Evolutionary conservation across 306 rosid genomes (phyloP).

Genomic region (Vachellia pachyceras): DNA sequence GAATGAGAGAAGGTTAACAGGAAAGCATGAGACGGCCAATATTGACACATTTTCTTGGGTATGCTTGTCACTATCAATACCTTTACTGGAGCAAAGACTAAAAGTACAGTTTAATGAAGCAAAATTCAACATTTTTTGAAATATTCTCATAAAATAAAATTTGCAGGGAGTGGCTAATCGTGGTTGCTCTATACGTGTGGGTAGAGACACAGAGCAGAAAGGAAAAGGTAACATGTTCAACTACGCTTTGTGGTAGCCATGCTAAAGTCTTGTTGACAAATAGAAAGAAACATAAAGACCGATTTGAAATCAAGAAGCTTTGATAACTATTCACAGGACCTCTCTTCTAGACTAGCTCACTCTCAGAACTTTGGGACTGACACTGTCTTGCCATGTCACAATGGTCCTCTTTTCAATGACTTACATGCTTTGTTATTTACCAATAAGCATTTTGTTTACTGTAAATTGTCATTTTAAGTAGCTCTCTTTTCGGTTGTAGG

Average conservation of each 20-base stretch:
- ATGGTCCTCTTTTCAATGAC: not conserved
- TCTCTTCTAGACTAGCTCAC: not conserved
- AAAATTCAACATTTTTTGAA: not conserved
- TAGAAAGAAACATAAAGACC: not conserved
- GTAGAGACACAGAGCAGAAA: slow-evolving; percentile 85
- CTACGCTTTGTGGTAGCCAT: not conserved
- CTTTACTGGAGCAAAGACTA: slow-evolving; percentile 25
- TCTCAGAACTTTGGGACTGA: not conserved
- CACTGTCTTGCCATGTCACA: not conserved
- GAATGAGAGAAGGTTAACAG: too few relatives aligned
- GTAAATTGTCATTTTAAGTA: not conserved
- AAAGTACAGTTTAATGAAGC: not conserved
- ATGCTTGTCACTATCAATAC: slow-evolving; percentile 36
- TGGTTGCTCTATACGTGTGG: slow-evolving; percentile 98
- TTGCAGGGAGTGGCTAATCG: slow-evolving; percentile 98
- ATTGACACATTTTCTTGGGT: slow-evolving; percentile 95
- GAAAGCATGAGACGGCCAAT: slow-evolving; percentile 98
- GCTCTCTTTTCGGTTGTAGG: slow-evolving; percentile 51
- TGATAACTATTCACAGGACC: not conserved
- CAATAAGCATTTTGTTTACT: not conserved
- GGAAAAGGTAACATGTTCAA: slow-evolving; percentile 80
- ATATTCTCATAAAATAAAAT: slow-evolving; percentile 40
- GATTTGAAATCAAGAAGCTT: not conserved
- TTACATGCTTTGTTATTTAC: not conserved
- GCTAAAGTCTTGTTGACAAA: not conserved